Base-by-base conservation (phyloP, 257 asterid genomes). In the Forsythia viridissima region DNA sequence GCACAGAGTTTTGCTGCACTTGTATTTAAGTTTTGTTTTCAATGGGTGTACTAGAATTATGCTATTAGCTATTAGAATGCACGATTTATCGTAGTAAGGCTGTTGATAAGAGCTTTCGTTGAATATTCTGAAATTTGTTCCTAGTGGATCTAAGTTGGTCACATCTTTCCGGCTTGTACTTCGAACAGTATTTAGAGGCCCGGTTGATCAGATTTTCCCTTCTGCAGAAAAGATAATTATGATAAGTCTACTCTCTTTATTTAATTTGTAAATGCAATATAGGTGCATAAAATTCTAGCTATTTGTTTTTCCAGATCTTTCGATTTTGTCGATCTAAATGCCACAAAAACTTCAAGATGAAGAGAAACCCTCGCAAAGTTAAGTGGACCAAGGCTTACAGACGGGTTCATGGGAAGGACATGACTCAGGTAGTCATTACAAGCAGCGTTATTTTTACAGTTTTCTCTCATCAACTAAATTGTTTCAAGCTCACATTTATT, bases 361-460 rank as follows among this genome's bases (percentile, higher is more conserved):
- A 94, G 96, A 90, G 99, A 83, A 94, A 94, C 68, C 98, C 98
- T 18, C 97, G 97, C 8, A 91, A 94, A 74, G 97, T 94, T 9
- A 87, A 90, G 81, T 94, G 99, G 99, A 94, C 97, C 3, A 94
- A 94, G 86, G 98, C 97, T 63, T 93, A 88, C 87, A 93, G 97
- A 77, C 77, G 94, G 76, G 82, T 91, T 85, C 93, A 90, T 46
- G 97, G 94, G 43, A 94, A 92, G 93, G 99, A 93, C 84, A 95
- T 92, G 98, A 93, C 98, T 65, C 92, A 91, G 97, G 99, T 93
- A 79, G 78, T 41, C 72, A 65, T 20, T 30, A 30, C 39, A 61
- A 20, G 20, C 43, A 11, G 70, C n/a, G 61, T 41, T 73, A 65
- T 24, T 11, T 69, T 73, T 3, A 18, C 0, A 0, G 8, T 5